Base-by-base conservation (phyloP, 257 asterid genomes). In the Dorcoceras hygrometricum region DNA sequence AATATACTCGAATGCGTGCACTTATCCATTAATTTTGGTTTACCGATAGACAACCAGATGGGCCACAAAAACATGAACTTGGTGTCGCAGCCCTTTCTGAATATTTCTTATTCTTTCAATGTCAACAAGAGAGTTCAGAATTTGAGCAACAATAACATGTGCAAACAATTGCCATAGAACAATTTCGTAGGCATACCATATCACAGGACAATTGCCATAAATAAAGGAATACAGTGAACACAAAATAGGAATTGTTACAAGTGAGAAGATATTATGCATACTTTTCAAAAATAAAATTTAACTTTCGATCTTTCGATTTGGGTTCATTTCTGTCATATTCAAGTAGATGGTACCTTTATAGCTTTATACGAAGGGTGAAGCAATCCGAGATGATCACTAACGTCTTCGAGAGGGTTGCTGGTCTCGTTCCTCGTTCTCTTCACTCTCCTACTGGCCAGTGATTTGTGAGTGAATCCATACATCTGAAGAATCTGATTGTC, bases 401-500 rank as follows among this genome's bases (percentile, higher is more conserved):
- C 57, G 51, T 43, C 51, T 24, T 77, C 84, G 25, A 79, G 80
- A 8, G 89, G 89, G 53, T 73, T 79, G 26, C 59, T 67, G 24
- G 83, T 78, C 76, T 84, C 87, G 1, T 81, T 84, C 66, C 85
- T 36, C 22, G 62, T 77, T 27, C 83, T 79, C 81, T 48, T 77
- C 31, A 84, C 89, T 20, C 72, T 79, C 76, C 84, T 46, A 70
- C 89, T 84, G 1, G 57, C 84, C 3, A 84, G 83, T 9, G 87
- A 72, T 34, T 56, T 77, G 67, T 84, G 89, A 22, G 57, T 65
- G 22, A 84, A 84, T 1, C 89, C 89, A 63, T 81, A 84, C 66
- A 84, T 84, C 66, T 84, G 89, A 63, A 84, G 56, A 36, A 84
- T 70, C 80, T 84, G 89, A 69, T 84, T 79, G 66, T 84, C 89